Evolutionary conservation across 345 rosid genomes (phyloP).

Genomic region (Eucalyptus rudis): DNA sequence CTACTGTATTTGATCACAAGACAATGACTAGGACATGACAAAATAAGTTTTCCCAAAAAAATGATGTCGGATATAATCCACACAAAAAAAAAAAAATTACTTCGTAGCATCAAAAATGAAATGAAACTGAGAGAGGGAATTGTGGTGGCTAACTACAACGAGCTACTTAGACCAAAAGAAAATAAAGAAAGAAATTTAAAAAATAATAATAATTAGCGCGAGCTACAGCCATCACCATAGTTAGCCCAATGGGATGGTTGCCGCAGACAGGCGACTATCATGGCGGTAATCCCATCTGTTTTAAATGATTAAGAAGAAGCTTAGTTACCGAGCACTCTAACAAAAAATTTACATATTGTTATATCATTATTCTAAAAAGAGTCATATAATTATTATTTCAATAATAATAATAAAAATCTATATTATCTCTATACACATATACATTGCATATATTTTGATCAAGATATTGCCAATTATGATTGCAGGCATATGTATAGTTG

Average conservation of each 20-base stretch:
- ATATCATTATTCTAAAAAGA: background rate
- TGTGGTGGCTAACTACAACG: background rate
- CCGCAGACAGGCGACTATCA: no score
- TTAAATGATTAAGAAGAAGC: background rate
- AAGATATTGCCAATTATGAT: background rate
- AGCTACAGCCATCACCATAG: fast-evolving
- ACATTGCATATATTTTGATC: background rate
- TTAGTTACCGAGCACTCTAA: background rate
- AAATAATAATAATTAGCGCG: no score
- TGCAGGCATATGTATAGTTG: background rate
- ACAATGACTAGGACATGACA: background rate
- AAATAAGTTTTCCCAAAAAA: background rate
- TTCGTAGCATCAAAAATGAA: background rate
- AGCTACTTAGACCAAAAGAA: background rate
- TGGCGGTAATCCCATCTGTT: background rate
- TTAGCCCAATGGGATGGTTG: no score
- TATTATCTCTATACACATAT: background rate
- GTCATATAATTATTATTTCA: background rate
- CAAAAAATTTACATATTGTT: background rate
- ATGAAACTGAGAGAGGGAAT: background rate
- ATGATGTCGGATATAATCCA: background rate
- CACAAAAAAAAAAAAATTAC: background rate
- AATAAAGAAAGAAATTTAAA: no score
- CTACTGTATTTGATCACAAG: no score
- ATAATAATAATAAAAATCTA: background rate